Percentiles rank a stretch among this genome's conserved stretches.
These are phyloP conservation scores for Ogataea henricii DNA, from an alignment of 805 yeast genomes.

Conservation along the genomic window DNA sequence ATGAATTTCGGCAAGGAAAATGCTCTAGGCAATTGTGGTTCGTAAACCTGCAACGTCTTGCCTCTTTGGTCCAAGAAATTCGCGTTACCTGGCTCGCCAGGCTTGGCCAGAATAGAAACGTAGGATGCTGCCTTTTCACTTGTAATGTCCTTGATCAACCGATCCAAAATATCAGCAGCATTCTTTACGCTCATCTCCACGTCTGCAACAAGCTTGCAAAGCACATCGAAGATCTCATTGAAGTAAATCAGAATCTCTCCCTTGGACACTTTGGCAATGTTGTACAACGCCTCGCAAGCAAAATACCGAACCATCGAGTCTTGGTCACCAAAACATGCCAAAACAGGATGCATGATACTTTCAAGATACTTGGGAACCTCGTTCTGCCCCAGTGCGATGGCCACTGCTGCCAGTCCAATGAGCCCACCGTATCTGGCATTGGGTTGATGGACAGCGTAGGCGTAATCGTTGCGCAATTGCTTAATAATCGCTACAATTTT, in stretches of 20 bases:
- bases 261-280: slow-evolving; percentile 93
- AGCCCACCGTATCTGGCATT: slow-evolving; percentile 93
- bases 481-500: slow-evolving; percentile 64
- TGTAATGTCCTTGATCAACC: slow-evolving; percentile 90
- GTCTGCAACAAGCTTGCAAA: slow-evolving; percentile 88
- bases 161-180: slow-evolving; percentile 90
- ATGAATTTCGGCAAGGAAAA: slow-evolving; percentile 86
- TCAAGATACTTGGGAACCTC: slow-evolving; percentile 84
- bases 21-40: slow-evolving; percentile 61
- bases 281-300: slow-evolving; percentile 94
- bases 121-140: slow-evolving; percentile 92
- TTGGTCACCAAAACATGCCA: slow-evolving; percentile 95
- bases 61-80: slow-evolving; percentile 57
- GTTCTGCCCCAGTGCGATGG: slow-evolving; percentile 84
- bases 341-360: slow-evolving; percentile 86
- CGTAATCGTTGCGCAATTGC: slow-evolving; percentile 75
- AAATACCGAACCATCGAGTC: slow-evolving; percentile 96
- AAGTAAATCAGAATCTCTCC: slow-evolving; percentile 91
- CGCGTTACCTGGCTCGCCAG: slow-evolving; percentile 41
- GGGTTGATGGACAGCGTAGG: slow-evolving; percentile 82
- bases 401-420: slow-evolving; percentile 93
- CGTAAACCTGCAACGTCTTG: slow-evolving; percentile 59
- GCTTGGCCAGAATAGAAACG: slow-evolving; percentile 60
- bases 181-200: slow-evolving; percentile 89
- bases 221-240: slow-evolving; percentile 91